Evolutionary conservation across 176 grass and related monocot species (phyloP).

Genomic region (Chloris gayana): DNA sequence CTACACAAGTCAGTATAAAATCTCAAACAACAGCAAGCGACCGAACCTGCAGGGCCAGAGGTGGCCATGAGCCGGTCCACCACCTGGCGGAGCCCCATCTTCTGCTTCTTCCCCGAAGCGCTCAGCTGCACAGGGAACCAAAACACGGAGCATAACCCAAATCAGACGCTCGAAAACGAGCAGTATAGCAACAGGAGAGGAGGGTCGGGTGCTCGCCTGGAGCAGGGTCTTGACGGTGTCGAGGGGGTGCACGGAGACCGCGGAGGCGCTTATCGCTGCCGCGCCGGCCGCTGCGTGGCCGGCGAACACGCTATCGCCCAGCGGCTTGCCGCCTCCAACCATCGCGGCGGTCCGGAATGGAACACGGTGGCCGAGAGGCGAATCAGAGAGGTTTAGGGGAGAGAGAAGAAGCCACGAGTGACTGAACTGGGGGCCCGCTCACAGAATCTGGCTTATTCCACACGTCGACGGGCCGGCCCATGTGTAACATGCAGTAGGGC

Average conservation of each 20-base stretch:
- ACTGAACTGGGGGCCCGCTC: not conserved
- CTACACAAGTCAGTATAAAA: slow-evolving; percentile 11
- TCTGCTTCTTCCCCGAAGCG: slow-evolving; percentile 59
- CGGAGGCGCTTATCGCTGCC: slow-evolving; percentile 56
- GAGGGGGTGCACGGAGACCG: slow-evolving; percentile 69
- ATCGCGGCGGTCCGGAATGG: slow-evolving; percentile 30
- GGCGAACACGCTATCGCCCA: slow-evolving; percentile 68
- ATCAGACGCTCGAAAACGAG: slow-evolving; percentile 31
- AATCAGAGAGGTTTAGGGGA: slow-evolving; percentile 4
- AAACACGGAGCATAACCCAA: slow-evolving; percentile 8
- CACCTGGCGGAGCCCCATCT: slow-evolving; percentile 67
- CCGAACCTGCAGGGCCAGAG: slow-evolving; percentile 67
- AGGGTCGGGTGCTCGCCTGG: slow-evolving; percentile 45
- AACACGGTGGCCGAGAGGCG: slow-evolving; percentile 1
- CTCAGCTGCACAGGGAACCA: slow-evolving; percentile 40
- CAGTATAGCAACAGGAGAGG: slow-evolving; percentile 6
- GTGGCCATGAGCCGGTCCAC: slow-evolving; percentile 56
- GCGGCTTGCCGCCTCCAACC: slow-evolving; percentile 59
- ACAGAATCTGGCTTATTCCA: not conserved
- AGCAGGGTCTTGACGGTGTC: slow-evolving; percentile 90
- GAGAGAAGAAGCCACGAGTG: not conserved
- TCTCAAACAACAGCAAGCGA: not conserved
- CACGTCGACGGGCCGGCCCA: not conserved
- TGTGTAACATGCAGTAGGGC: no score
- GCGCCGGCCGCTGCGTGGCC: slow-evolving; percentile 60